phyloP scores from a whole-genome alignment of 2,329 filamentous ascomycete genomes.

The Polytolypa hystricis region DNA sequence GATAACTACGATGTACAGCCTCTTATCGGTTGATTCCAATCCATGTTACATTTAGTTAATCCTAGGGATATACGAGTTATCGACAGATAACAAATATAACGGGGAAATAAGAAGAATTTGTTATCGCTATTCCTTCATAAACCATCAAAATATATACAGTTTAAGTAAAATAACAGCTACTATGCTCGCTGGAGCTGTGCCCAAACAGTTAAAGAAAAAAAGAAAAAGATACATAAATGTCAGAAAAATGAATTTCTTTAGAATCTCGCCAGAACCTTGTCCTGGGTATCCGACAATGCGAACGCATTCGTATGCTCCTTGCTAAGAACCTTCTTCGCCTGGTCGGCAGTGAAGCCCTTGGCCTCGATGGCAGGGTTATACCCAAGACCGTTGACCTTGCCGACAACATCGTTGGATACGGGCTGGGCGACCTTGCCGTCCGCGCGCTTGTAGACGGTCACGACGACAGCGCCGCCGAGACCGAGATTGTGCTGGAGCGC shows the following conservation, averaged over 20 bases:
- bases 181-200: no score
- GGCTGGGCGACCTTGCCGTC: conserved; percentile 57
- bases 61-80: not conserved
- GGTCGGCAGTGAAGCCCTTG: conserved; percentile 71
- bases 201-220: not conserved
- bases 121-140: no score
- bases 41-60: no score
- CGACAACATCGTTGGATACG: conserved; percentile 54
- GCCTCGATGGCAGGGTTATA: conserved; percentile 90
- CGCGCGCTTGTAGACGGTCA: conserved; percentile 76
- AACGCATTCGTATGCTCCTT: conserved; percentile 60
- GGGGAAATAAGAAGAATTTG: no score
- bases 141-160: conserved; percentile 1
- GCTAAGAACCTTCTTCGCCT: conserved; percentile 58
- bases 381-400: conserved; percentile 56
- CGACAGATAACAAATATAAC: not conserved
- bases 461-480: conserved; percentile 79
- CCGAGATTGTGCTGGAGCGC: conserved; percentile 90
- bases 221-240: not conserved
- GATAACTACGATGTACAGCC: no score
- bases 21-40: no score
- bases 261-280: conserved; percentile 64
- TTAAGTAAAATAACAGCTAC: no score
- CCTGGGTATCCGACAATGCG: conserved; percentile 64
- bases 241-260: conserved; percentile 14